Conservation (phyloP, 345 rosid genomes). For the Hibiscus syriacus region DNA sequence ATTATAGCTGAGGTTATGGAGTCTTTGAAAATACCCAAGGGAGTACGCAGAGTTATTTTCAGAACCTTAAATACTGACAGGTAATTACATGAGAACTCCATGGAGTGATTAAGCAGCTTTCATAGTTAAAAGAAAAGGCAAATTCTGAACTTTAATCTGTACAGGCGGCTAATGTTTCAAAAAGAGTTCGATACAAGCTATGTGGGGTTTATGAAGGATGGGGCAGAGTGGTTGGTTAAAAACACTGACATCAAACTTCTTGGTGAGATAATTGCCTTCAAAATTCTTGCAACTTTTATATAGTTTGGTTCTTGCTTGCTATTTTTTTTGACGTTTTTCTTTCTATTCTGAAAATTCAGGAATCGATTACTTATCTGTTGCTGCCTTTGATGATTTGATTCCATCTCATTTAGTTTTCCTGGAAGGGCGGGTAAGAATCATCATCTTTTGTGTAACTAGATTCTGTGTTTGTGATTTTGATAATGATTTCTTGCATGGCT, state of each 20-base stretch:
- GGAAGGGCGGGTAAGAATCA: constrained; percentile 34
- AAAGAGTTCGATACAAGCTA: constrained; percentile 67
- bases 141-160: background rate
- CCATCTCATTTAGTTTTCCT: constrained; percentile 41
- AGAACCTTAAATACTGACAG: constrained; percentile 86
- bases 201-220: constrained; percentile 77
- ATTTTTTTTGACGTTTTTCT: background rate
- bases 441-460: background rate
- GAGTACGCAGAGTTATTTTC: constrained; percentile 77
- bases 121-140: background rate
- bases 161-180: constrained; percentile 80
- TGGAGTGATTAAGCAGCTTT: background rate
- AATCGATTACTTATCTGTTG: constrained; percentile 35
- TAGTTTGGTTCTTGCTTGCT: background rate
- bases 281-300: background rate
- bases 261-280: constrained; percentile 34
- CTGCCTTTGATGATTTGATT: constrained; percentile 46
- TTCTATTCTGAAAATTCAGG: constrained; percentile 19
- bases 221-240: constrained; percentile 84
- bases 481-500: background rate
- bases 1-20: constrained; percentile 73
- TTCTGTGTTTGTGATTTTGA: background rate
- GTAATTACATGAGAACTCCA: constrained; percentile 19
- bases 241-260: constrained; percentile 83
- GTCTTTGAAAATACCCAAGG: constrained; percentile 67